Base-by-base conservation (phyloP, 345 rosid genomes). In the Draba incana region DNA sequence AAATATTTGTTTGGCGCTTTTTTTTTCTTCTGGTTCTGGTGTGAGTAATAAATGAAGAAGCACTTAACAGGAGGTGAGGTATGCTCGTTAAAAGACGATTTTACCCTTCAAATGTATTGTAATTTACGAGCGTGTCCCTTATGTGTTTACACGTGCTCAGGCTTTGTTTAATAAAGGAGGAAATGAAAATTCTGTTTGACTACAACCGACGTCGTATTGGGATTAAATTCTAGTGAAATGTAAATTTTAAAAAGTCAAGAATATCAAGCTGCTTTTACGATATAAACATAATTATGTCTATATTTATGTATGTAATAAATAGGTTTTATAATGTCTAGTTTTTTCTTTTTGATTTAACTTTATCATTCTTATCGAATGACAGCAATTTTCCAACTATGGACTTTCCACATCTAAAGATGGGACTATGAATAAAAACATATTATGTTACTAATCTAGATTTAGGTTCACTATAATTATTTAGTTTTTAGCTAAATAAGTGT, bases 61-160 rank as follows among this genome's bases (percentile, higher is more conserved):
- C 69, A 43, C 67, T 73, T 35, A 45, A 27, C 73, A 43, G 31
- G 64, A 56, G 27, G 57, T 35, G 39, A 35, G 60, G 78, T 72
- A 41, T 68, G 23, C 57, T 39, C 5, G 1, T 43, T 0, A 65
- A 20, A 71, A 11, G 61, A 62, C 47, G 43, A 10, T 46, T 15
- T 25, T 75, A 70, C 56, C 79, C 88, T 73, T 24, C 10, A 7
- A 3, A 3, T 9, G 0, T 6, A 0, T 0, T 16, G 15, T 12
- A 10, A 78, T 68, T 79, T 70, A 80, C 89, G 52, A 44, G 58
- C 2, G 8, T 51, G 4, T 13, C 42, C 15, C 57, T 16, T 67
- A 71, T 83, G 89, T 81, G 78, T 46, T 62, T 54, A 71, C 90
- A 84, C 96, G 90, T 86, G 92, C 83, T 80, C 75, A 56, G 77